A percentile compares a stretch with the other conserved stretches of the same genome.
phyloP scores from a whole-genome alignment of 345 rosid genomes.

The Acer negundo region DNA sequence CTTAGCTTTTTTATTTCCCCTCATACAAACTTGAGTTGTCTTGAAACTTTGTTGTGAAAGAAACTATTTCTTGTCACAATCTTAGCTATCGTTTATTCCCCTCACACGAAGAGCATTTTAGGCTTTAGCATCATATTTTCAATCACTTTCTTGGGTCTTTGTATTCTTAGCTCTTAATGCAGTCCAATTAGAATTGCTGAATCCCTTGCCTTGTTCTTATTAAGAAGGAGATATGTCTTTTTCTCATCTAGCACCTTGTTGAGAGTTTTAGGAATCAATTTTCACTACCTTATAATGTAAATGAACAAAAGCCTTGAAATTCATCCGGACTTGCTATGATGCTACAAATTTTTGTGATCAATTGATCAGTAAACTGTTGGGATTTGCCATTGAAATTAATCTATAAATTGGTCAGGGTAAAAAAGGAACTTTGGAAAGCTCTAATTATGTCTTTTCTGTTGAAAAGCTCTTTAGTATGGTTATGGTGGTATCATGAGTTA shows the following conservation, averaged over 20 bases:
- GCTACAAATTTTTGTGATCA: neutral
- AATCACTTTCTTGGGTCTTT: neutral
- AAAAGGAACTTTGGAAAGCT: neutral
- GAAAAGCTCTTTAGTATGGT: neutral
- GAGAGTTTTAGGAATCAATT: neutral
- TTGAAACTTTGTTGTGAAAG: neutral
- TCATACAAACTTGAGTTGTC: neutral
- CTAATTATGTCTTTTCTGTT: neutral
- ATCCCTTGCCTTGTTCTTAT: neutral
- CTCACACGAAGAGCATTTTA: neutral
- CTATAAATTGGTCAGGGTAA: neutral
- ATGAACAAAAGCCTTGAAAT: neutral
- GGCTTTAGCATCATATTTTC: neutral
- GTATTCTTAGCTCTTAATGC: neutral
- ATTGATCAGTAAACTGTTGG: neutral
- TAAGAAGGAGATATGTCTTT: neutral
- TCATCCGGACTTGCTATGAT: neutral
- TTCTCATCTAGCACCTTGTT: neutral
- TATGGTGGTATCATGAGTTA: neutral
- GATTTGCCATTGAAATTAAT: neutral
- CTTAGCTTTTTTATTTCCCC: neutral
- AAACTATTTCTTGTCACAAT: neutral
- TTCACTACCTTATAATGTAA: neutral
- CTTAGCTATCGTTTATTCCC: neutral
- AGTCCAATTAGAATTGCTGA: neutral